Base-by-base conservation (phyloP, 176 grass and related monocot genomes). In the Coix lacrymajobi region DNA sequence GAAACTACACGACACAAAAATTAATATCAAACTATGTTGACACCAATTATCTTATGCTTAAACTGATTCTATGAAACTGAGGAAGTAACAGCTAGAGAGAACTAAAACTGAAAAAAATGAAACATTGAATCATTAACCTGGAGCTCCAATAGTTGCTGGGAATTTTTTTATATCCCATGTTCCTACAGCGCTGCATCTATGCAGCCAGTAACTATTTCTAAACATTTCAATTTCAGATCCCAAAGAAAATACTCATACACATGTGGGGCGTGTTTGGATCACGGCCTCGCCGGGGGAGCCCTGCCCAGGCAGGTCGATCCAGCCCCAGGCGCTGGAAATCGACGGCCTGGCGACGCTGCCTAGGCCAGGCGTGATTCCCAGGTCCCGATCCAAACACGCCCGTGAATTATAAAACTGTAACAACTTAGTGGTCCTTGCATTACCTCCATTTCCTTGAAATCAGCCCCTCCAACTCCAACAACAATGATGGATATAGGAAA, bases 401-500 rank as follows among this genome's bases (percentile, higher is more conserved):
- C n/a, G n/a, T n/a, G n/a, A 69, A 56, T 70, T 75, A 70, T 17
- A 32, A 58, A 58, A 90, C 43, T 7, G 61, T 9, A 20, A 56
- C 36, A 62, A 52, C 12, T 49, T 37, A 77, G 8, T 16, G 32
- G 32, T 65, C 31, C 74, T 22, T 25, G 37, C 61, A 64, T 69
- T 79, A 95, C 97, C 97, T 99, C 97, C 97, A 99, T 99, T 90
- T 99, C 91, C 65, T 96, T 99, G 85, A 96, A 96, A 75, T 99
- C 93, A 37, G 97, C 91, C 43, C 89, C 97, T 81, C 93, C 97
- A 87, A 99, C 97, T 84, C 97, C 97, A 76, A 96, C 79, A 78
- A 99, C 89, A 79, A 94, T 54, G 36, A 99, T 94, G 28, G 97
- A 99, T 81, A 96, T 81, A 77, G 97, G 97, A 77, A 99, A 87